A percentile compares a stretch with the other conserved stretches of the same genome.
These are phyloP conservation scores for Melampsora americana DNA, from an alignment of 1,284 basidiomycete species.

Conservation along the genomic window DNA sequence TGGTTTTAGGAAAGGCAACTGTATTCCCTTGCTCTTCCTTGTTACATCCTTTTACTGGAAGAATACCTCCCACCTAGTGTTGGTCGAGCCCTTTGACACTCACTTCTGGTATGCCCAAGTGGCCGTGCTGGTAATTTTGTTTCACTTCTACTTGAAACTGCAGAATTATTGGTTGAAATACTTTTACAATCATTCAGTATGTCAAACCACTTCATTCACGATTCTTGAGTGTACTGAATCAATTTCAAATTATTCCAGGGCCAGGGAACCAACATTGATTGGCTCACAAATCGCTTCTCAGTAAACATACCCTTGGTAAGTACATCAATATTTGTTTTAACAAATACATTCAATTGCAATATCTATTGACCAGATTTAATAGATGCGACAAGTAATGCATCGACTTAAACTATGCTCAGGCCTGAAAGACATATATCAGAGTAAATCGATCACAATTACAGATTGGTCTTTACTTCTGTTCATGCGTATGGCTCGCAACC, in stretches of 20 bases:
- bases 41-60: background rate
- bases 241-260: background rate
- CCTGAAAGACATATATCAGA: too few species aligned
- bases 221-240: too few species aligned
- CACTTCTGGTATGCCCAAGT: constrained; percentile 10
- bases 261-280: background rate
- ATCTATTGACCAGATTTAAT: too few species aligned
- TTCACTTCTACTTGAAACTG: background rate
- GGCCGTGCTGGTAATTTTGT: too few species aligned
- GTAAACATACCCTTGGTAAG: constrained; percentile 2
- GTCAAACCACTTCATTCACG: too few species aligned
- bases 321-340: background rate
- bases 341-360: background rate
- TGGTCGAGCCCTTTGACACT: background rate
- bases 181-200: constrained; percentile 17
- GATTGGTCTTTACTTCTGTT: too few species aligned
- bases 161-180: constrained; percentile 31
- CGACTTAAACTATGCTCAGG: too few species aligned
- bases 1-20: too few species aligned
- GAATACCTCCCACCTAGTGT: background rate
- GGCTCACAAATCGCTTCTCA: constrained; percentile 8
- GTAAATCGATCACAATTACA: too few species aligned
- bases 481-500: too few species aligned
- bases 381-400: too few species aligned
- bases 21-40: background rate